Percentiles rank a stretch among this genome's conserved stretches.
These are phyloP conservation scores for Fragilaria radians DNA, from an alignment of 108 stramenopile genomes.

Conservation along the genomic window DNA sequence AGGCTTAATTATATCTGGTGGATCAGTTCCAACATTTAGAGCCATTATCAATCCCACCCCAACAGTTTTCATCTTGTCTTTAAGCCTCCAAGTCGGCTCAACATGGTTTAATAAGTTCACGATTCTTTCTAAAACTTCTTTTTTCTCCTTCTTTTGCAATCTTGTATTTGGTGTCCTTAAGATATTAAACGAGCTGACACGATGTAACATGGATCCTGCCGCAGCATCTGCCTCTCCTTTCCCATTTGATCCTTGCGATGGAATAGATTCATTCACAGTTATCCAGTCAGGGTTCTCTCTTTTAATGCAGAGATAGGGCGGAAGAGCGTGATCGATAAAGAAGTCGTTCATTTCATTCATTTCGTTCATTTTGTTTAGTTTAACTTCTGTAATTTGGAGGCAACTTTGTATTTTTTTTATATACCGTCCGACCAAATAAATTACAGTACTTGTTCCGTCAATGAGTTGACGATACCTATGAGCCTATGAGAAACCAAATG, in stretches of 20 bases:
- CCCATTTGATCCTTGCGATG: conserved; percentile 4
- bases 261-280: conserved; percentile 6
- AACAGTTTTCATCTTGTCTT: conserved; percentile 91
- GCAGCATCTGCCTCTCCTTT: conserved; percentile 22
- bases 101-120: neutral
- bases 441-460: neutral
- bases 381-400: neutral
- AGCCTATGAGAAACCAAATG: neutral
- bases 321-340: neutral
- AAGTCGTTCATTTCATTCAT: neutral
- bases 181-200: conserved; percentile 21
- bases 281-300: neutral
- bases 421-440: neutral
- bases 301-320: neutral
- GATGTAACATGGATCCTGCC: conserved; percentile 16
- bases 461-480: neutral
- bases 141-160: neutral
- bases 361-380: neutral
- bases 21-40: conserved; percentile 92
- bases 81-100: conserved; percentile 87
- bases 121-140: neutral
- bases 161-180: neutral
- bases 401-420: neutral
- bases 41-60: conserved; percentile 92
- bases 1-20: conserved; percentile 89